These are phyloP conservation scores for Pythium guiyangense DNA, from an alignment of 352 stramenopile genomes.

Conservation along the genomic window DNA sequence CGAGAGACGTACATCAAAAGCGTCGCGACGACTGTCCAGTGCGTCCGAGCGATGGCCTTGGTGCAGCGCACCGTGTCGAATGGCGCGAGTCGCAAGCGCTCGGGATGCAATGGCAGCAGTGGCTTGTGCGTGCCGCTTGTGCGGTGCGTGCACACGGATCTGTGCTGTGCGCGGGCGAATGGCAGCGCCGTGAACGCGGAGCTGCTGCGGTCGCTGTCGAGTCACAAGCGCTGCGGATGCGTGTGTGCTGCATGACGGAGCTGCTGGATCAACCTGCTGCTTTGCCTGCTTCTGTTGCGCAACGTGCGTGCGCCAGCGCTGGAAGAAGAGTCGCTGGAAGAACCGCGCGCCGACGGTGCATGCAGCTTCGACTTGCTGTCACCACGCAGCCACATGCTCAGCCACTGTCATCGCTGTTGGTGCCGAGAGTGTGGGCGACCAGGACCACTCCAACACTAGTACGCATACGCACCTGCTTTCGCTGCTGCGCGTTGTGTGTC, in stretches of 20 bases:
- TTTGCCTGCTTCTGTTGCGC: background rate
- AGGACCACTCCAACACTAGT: too few relatives aligned
- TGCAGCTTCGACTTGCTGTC: slow-evolving; percentile 10
- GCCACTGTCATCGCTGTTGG: too few relatives aligned
- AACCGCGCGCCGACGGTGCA: slow-evolving; percentile 12
- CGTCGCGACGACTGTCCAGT: too few relatives aligned
- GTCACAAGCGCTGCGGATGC: background rate
- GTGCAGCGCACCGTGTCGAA: too few relatives aligned
- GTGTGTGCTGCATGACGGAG: background rate
- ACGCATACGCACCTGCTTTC: slow-evolving; percentile 7
- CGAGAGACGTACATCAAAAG: too few relatives aligned
- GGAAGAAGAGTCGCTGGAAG: slow-evolving; percentile 14
- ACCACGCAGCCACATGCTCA: background rate
- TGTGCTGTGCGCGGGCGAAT: background rate
- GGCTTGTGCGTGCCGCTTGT: too few relatives aligned
- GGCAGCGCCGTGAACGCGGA: slow-evolving; percentile 5
- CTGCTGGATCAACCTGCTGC: too few relatives aligned
- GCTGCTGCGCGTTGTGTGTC: background rate
- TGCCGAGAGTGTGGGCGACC: too few relatives aligned
- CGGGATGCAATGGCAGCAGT: too few relatives aligned
- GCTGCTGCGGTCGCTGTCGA: background rate
- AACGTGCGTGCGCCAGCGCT: slow-evolving; percentile 8
- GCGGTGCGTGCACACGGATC: too few relatives aligned
- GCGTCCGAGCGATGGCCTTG: too few relatives aligned
- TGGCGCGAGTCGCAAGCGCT: too few relatives aligned